phyloP scores from a whole-genome alignment of 768 basidiomycete species.

The Suillus sp. region DNA sequence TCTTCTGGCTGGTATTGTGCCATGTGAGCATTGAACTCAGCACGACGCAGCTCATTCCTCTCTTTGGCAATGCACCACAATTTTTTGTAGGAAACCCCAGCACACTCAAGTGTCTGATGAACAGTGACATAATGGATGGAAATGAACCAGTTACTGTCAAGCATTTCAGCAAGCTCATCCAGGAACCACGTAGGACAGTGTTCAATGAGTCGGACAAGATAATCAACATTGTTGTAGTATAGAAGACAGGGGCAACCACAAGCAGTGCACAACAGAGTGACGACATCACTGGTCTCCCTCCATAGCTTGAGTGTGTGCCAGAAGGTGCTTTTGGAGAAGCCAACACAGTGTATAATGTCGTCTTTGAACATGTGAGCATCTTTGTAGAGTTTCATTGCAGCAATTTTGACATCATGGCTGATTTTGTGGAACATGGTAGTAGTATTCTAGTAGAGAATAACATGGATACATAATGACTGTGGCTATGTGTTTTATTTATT shows the following conservation, averaged over 20 bases:
- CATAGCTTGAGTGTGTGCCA: constrained; percentile 8
- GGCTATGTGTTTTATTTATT: background rate
- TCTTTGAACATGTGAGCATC: no score
- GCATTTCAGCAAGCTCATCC: constrained; percentile 30
- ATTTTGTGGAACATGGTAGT: constrained; percentile 10
- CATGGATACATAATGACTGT: background rate
- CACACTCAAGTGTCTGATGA: constrained; percentile 29
- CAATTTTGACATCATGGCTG: no score
- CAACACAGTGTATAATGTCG: no score
- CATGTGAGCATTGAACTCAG: constrained; percentile 30
- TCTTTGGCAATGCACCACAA: constrained; percentile 36
- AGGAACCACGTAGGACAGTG: constrained; percentile 36
- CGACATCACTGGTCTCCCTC: constrained; percentile 8
- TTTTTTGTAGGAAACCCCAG: constrained; percentile 32
- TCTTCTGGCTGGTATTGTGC: constrained; percentile 35
- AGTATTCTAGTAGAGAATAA: constrained; percentile 1
- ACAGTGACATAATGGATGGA: constrained; percentile 38
- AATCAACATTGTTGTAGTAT: constrained; percentile 23
- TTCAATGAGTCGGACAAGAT: constrained; percentile 26
- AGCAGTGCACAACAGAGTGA: constrained; percentile 2
- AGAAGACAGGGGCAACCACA: background rate
- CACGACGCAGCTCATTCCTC: constrained; percentile 26
- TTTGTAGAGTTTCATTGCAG: no score
- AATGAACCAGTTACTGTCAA: constrained; percentile 32
- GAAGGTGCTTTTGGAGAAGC: constrained; percentile 5